Evolutionary conservation across 345 rosid genomes (phyloP).

Genomic region (Syzygium aromaticum): DNA sequence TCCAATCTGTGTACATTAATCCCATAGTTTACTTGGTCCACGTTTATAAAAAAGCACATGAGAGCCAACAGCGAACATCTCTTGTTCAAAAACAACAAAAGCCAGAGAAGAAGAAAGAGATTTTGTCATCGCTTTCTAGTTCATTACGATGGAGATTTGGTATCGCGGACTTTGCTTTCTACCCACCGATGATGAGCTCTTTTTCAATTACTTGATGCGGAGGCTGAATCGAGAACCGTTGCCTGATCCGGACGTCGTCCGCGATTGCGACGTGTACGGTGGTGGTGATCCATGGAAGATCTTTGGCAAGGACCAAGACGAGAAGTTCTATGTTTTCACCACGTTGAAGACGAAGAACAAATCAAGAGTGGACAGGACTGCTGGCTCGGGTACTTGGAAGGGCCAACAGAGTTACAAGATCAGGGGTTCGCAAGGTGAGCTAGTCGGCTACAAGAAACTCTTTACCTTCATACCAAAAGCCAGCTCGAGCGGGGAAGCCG

Average conservation of each 20-base stretch:
- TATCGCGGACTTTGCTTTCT: background rate
- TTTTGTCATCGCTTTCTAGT: background rate
- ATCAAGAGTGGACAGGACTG: background rate
- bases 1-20: too few species aligned
- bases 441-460: background rate
- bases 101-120: background rate
- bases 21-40: too few species aligned
- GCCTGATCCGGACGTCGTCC: background rate
- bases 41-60: background rate
- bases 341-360: background rate
- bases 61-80: background rate
- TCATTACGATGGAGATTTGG: background rate
- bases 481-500: background rate
- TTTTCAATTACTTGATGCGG: background rate
- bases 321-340: background rate
- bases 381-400: background rate
- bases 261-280: background rate
- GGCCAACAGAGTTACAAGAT: background rate
- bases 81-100: background rate
- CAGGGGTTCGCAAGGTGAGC: background rate
- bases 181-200: background rate
- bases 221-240: background rate
- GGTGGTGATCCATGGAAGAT: background rate
- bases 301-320: background rate
- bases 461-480: background rate